Evolutionary conservation across 192 early-diverging fungal species (phyloP).

Genomic region (Neocallimastix lanati): DNA sequence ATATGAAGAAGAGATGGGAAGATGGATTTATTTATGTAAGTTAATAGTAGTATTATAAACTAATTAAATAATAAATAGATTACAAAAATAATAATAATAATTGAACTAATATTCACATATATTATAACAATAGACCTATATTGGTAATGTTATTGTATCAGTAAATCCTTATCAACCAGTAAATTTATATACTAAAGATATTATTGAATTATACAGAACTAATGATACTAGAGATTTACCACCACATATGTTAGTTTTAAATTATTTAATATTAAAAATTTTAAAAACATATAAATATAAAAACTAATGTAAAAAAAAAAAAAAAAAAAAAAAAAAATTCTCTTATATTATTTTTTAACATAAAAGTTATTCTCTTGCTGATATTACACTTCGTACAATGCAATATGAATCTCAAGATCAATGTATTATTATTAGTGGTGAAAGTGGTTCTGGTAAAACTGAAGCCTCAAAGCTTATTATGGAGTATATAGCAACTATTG

Average conservation of each 20-base stretch:
- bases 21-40: neutral
- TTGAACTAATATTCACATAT: too few relatives aligned
- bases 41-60: neutral
- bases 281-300: too few relatives aligned
- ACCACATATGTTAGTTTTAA: neutral
- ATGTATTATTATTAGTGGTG: conserved; percentile 34
- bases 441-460: conserved; percentile 74
- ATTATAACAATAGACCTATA: neutral
- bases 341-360: too few relatives aligned
- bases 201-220: neutral
- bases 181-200: neutral
- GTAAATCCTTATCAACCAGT: neutral
- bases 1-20: neutral
- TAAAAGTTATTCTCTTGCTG: neutral
- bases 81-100: too few relatives aligned
- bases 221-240: neutral
- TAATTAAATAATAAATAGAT: too few relatives aligned
- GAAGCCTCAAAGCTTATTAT: conserved; percentile 47
- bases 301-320: too few relatives aligned
- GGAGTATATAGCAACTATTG: neutral
- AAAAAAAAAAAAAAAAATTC: too few relatives aligned
- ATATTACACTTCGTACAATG: neutral
- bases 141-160: neutral
- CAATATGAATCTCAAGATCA: neutral
- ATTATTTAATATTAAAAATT: too few relatives aligned